Evolutionary conservation across 192 early-diverging fungal species (phyloP).

Genomic region (Umbelopsis isabellina): DNA sequence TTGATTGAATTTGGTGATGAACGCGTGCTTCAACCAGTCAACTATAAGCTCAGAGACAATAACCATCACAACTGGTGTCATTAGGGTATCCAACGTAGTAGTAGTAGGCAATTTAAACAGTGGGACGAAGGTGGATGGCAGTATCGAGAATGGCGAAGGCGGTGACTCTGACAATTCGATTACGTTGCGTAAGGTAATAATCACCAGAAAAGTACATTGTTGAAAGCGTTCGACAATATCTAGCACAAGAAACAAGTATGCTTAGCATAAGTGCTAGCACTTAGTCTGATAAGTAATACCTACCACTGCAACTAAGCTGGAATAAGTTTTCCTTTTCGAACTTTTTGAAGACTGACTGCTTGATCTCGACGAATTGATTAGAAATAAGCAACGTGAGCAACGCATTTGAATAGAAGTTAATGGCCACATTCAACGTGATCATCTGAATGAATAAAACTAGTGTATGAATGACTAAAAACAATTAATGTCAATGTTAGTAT

Average conservation of each 20-base stretch:
- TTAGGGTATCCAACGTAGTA: constrained; percentile 64
- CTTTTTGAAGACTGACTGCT: constrained; percentile 94
- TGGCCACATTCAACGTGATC: constrained; percentile 94
- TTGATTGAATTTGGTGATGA: constrained; percentile 97
- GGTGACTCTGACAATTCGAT: constrained; percentile 82
- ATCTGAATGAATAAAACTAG: constrained; percentile 94
- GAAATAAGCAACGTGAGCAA: constrained; percentile 90
- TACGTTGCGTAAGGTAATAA: constrained; percentile 90
- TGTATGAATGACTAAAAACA: constrained; percentile 71
- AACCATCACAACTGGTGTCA: constrained; percentile 87
- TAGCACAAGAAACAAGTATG: constrained; percentile 27
- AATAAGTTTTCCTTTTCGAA: constrained; percentile 98
- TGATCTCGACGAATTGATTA: constrained; percentile 99
- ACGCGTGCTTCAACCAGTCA: constrained; percentile 98
- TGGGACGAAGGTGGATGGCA: constrained; percentile 64
- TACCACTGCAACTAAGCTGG: constrained; percentile 90
- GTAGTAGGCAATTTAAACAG: constrained; percentile 59
- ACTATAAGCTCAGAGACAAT: constrained; percentile 89
- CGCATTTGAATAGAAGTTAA: constrained; percentile 95
- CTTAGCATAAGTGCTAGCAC: neutral
- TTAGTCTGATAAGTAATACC: neutral
- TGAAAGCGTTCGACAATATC: constrained; percentile 98
- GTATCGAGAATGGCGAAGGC: constrained; percentile 60
- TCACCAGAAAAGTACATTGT: constrained; percentile 80
- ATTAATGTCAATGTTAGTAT: neutral